A percentile compares a stretch with the other conserved stretches of the same genome.
These are phyloP conservation scores for Pichia kluyveri DNA, from an alignment of 805 yeast genomes.

Conservation along the genomic window DNA sequence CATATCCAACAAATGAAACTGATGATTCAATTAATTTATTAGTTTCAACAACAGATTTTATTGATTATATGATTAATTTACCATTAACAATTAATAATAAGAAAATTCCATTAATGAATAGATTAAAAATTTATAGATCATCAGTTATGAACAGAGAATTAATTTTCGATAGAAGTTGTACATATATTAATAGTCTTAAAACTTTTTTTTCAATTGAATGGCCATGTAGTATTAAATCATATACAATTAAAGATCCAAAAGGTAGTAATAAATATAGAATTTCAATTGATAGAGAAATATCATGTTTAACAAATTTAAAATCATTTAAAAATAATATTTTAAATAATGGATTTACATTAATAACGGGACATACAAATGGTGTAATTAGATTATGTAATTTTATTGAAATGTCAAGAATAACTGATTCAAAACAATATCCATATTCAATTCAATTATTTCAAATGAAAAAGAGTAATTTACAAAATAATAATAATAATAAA, in stretches of 20 bases:
- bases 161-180: constrained; percentile 1
- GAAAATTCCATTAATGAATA: neutral
- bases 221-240: constrained; percentile 5
- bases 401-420: constrained; percentile 4
- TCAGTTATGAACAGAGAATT: neutral
- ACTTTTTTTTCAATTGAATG: constrained; percentile 6
- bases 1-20: neutral
- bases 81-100: constrained; percentile 2
- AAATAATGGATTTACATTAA: constrained; percentile 3
- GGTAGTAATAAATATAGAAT: constrained; percentile 4
- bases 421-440: constrained; percentile 8
- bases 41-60: constrained; percentile 14
- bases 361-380: constrained; percentile 15
- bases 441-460: constrained; percentile 16
- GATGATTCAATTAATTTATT: constrained; percentile 9
- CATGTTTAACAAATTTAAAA: neutral
- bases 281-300: constrained; percentile 7
- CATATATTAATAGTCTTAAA: neutral
- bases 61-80: constrained; percentile 5
- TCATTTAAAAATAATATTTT: neutral
- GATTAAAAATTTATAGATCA: neutral
- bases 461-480: constrained; percentile 12
- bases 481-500: constrained; percentile 8
- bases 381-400: constrained; percentile 12
- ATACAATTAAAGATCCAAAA: constrained; percentile 2